Evolutionary conservation across 306 rosid genomes (phyloP).

Genomic region (Astragalus glycyphyllos): DNA sequence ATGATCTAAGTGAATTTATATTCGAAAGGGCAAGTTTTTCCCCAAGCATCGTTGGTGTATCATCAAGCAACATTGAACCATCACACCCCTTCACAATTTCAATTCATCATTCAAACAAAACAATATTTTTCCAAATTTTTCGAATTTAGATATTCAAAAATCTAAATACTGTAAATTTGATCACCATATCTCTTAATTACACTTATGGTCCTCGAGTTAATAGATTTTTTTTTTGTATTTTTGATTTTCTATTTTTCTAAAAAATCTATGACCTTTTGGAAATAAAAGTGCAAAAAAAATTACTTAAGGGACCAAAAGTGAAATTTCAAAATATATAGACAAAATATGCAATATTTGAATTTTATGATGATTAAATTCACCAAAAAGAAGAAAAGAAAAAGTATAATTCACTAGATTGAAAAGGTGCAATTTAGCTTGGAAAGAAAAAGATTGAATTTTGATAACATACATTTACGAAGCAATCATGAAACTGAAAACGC

Average conservation of each 20-base stretch:
- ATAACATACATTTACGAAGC: slow-evolving; percentile 72
- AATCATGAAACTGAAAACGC: slow-evolving; percentile 91
- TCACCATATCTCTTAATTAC: no score
- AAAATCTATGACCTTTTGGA: no score
- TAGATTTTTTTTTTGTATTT: no score
- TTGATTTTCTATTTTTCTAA: no score
- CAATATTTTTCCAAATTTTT: no score
- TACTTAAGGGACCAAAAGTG: no score
- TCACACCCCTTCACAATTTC: slow-evolving; percentile 76
- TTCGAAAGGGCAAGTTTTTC: slow-evolving; percentile 82
- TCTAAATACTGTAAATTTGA: no score
- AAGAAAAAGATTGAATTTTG: neutral
- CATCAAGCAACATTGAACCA: slow-evolving; percentile 89
- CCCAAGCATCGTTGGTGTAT: slow-evolving; percentile 79
- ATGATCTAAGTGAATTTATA: slow-evolving; percentile 81
- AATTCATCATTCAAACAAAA: neutral
- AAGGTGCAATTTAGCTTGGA: neutral
- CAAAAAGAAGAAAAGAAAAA: neutral
- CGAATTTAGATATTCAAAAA: no score
- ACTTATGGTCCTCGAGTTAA: no score
- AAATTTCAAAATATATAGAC: no score
- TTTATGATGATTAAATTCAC: neutral
- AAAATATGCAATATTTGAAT: no score
- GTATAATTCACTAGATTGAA: neutral
- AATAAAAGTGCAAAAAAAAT: no score